Conservation (phyloP, 2,329 filamentous ascomycete species). For the Aspergillus sp. region DNA sequence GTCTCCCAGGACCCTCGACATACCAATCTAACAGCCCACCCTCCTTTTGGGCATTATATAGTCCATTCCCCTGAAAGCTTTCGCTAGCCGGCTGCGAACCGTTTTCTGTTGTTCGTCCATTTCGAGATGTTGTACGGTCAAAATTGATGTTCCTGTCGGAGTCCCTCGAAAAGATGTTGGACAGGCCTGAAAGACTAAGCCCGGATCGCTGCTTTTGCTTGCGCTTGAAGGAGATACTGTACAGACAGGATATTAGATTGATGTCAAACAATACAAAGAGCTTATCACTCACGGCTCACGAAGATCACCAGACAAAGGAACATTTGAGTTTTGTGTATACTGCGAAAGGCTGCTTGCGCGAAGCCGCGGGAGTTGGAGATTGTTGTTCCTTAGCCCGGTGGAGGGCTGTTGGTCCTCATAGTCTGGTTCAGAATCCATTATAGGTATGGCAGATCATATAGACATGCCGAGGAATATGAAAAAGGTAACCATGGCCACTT, state of each 20-base stretch:
- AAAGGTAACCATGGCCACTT: conserved; percentile 13
- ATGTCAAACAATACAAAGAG: conserved; percentile 1
- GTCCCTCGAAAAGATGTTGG: conserved; percentile 38
- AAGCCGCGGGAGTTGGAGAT: conserved; percentile 17
- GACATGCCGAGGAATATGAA: conserved; percentile 14
- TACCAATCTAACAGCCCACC: conserved; percentile 71
- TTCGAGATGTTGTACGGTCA: conserved; percentile 25
- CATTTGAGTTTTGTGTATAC: conserved; percentile 18
- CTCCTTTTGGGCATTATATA: conserved; percentile 38
- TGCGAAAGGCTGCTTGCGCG: conserved; percentile 22
- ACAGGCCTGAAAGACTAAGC: conserved; percentile 42
- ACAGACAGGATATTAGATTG: neutral
- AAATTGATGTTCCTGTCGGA: conserved; percentile 21
- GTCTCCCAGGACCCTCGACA: conserved; percentile 79
- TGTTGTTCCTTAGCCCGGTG: conserved; percentile 11
- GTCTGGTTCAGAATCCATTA: conserved; percentile 23
- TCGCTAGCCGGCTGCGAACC: conserved; percentile 25
- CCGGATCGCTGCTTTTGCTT: conserved; percentile 42
- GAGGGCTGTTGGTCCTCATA: conserved; percentile 17
- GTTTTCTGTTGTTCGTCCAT: conserved; percentile 27
- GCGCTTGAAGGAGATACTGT: conserved; percentile 44
- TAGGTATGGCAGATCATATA: conserved; percentile 27
- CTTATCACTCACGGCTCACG: conserved; percentile 34
- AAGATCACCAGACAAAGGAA: conserved; percentile 31
- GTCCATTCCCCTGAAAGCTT: conserved; percentile 23